Evolutionary conservation across 1,139 yeast genomes (phyloP).

Genomic region (Yueomyces sp.): DNA sequence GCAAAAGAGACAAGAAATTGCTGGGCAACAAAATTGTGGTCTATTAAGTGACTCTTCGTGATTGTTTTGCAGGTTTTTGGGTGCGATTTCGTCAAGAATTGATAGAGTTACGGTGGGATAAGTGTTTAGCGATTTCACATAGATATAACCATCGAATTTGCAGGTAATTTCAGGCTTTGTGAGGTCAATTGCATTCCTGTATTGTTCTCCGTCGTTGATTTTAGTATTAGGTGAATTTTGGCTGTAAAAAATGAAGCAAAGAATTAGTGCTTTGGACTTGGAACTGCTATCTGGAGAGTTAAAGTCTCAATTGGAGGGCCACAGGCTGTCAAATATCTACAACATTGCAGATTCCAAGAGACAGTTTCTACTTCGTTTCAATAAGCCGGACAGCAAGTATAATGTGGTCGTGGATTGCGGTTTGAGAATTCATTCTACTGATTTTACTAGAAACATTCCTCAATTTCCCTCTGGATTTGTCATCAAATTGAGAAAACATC

Average conservation of each 20-base stretch:
- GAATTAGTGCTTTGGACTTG: slow-evolving; percentile 75
- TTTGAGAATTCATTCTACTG: slow-evolving; percentile 65
- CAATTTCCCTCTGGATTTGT: slow-evolving; percentile 79
- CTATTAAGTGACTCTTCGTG: too few species aligned
- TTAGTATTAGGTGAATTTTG: too few species aligned
- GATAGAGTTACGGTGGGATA: too few species aligned
- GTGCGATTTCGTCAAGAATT: too few species aligned
- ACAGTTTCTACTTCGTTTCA: slow-evolving; percentile 70
- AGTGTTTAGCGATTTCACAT: too few species aligned
- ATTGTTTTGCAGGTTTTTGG: too few species aligned
- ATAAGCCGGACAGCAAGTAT: slow-evolving; percentile 71
- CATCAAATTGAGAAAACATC: slow-evolving; percentile 71
- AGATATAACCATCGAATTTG: too few species aligned
- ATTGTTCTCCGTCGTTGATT: too few species aligned
- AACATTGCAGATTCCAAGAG: slow-evolving; percentile 62
- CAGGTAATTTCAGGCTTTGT: too few species aligned
- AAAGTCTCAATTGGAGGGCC: slow-evolving; percentile 39
- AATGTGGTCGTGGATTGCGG: slow-evolving; percentile 78
- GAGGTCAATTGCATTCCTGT: too few species aligned
- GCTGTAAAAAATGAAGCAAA: slow-evolving; percentile 41
- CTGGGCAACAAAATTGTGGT: too few species aligned
- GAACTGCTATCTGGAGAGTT: slow-evolving; percentile 62
- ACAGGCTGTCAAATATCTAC: slow-evolving; percentile 75
- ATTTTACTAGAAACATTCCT: slow-evolving; percentile 68
- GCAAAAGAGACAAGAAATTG: too few species aligned